Percentiles rank a stretch among this genome's conserved stretches.
phyloP scores from a whole-genome alignment of 768 basidiomycete species.

The Pisolithus marmoratus region DNA sequence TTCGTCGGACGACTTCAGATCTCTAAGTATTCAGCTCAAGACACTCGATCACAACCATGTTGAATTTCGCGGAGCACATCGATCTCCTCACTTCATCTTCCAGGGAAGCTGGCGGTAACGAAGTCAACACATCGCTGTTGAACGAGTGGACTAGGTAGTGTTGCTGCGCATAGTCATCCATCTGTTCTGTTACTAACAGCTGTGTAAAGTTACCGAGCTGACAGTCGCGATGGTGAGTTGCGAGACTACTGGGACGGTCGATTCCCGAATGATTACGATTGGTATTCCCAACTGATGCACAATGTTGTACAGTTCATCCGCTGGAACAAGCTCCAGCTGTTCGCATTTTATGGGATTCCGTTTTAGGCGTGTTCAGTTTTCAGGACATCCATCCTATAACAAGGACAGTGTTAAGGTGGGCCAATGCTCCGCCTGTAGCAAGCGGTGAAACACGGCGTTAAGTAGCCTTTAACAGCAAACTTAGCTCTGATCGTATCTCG shows the following conservation, averaged over 20 bases:
- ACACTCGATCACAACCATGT: constrained; percentile 7
- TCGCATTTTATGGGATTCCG: constrained; percentile 23
- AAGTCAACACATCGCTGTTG: constrained; percentile 11
- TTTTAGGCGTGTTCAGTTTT: constrained; percentile 28
- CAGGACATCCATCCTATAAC: constrained; percentile 1
- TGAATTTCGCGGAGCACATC: constrained; percentile 19
- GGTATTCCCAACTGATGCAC: constrained; percentile 2
- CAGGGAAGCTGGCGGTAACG: constrained; percentile 1
- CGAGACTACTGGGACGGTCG: neutral
- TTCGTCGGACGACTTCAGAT: too few relatives aligned
- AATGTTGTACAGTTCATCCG: constrained; percentile 14
- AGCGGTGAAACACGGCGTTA: constrained; percentile 1
- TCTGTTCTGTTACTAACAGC: constrained; percentile 11
- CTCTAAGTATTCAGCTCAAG: too few relatives aligned
- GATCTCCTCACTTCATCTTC: constrained; percentile 12
- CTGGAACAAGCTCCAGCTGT: constrained; percentile 9
- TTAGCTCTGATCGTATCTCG: constrained; percentile 4
- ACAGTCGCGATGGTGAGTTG: constrained; percentile 13
- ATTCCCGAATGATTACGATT: neutral
- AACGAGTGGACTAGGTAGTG: constrained; percentile 22
- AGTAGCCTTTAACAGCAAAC: constrained; percentile 10
- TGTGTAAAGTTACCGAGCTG: constrained; percentile 8
- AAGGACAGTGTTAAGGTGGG: constrained; percentile 14
- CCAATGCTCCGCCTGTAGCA: neutral
- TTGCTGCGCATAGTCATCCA: neutral